Base-by-base conservation (phyloP, 345 rosid genomes). In the Lepidium africanum region DNA sequence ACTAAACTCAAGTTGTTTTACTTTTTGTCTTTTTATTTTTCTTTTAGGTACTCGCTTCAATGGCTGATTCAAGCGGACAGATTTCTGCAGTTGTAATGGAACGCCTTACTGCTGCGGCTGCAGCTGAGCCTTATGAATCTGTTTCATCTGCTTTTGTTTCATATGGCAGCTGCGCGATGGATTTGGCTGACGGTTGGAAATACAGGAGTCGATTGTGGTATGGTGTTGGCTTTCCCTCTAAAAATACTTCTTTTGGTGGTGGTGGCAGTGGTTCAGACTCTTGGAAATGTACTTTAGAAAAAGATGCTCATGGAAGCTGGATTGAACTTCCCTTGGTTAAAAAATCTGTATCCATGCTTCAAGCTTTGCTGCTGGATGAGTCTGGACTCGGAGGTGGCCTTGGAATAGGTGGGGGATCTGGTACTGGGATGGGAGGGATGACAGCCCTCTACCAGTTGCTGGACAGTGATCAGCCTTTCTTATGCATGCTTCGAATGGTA, bases 371-470 rank as follows among this genome's bases (percentile, higher is more conserved):
- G 57, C 76, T 95, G 78, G 97, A 95, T 66, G 96, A 95, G 71
- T 87, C 96, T 64, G 96, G 99, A 70, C 93, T 95, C 63, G 99
- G 99, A 69, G 97, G 99, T 69, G 99, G 99, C 73, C 97, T 95
- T 73, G 99, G 97, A 64, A 95, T 95, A 53, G 97, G 99, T 59
- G 96, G 96, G 67, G 99, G 97, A 76, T 95, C 99, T 30, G 99
- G 99, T 76, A 95, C 99, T 73, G 99, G 99, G 65, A 95, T 95
- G 99, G 99, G 99, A 78, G 99, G 97, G 67, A 91, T 95, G 99
- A 78, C 96, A 33, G 88, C 95, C 45, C 90, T 95, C 52, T 95
- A 91, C 82, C 99, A 95, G 75, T 78, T 91, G 51, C 74, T 95
- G 73, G 99, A 95, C 76, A 95, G 99, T 71, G 99, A 95, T 75